phyloP scores from a whole-genome alignment of 2,329 filamentous ascomycete genomes.

The Aspergillus fijiensis region DNA sequence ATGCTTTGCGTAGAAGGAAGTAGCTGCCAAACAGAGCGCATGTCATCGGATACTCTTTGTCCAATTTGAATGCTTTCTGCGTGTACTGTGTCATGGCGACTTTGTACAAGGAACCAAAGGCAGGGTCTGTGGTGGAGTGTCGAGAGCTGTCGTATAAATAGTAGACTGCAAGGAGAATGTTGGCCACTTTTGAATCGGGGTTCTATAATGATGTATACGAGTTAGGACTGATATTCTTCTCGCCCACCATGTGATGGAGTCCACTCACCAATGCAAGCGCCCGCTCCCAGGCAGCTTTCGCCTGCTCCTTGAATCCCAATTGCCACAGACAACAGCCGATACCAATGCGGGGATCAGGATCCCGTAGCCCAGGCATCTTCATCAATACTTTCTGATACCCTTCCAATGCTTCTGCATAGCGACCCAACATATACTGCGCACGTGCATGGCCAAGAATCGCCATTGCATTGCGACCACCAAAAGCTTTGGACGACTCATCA shows the following conservation, averaged over 20 bases:
- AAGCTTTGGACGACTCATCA: slow-evolving; percentile 85
- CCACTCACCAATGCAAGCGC: slow-evolving; percentile 69
- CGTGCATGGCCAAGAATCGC: slow-evolving; percentile 87
- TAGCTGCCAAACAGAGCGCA: slow-evolving; percentile 89
- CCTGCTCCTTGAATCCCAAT: slow-evolving; percentile 89
- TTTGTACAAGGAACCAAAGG: slow-evolving; percentile 83
- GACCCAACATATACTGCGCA: slow-evolving; percentile 80
- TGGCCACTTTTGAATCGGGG: slow-evolving; percentile 82
- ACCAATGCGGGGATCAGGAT: slow-evolving; percentile 92
- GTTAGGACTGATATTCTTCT: not conserved
- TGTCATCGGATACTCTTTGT: slow-evolving; percentile 85
- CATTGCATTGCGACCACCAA: slow-evolving; percentile 84
- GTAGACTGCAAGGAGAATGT: slow-evolving; percentile 85
- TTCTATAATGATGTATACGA: slow-evolving; percentile 43
- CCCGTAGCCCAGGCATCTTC: slow-evolving; percentile 81
- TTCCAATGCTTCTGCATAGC: slow-evolving; percentile 78
- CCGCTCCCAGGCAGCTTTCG: slow-evolving; percentile 85
- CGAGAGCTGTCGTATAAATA: slow-evolving; percentile 84
- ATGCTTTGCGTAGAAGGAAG: slow-evolving; percentile 79
- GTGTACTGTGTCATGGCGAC: slow-evolving; percentile 94
- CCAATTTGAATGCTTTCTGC: slow-evolving; percentile 87
- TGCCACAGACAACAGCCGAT: slow-evolving; percentile 98
- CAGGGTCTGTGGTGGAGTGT: slow-evolving; percentile 76
- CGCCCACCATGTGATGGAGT: not conserved
- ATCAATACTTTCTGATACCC: slow-evolving; percentile 83